These are phyloP conservation scores for Schwanniomyces occidentalis DNA, from an alignment of 805 yeast genomes.

Conservation along the genomic window DNA sequence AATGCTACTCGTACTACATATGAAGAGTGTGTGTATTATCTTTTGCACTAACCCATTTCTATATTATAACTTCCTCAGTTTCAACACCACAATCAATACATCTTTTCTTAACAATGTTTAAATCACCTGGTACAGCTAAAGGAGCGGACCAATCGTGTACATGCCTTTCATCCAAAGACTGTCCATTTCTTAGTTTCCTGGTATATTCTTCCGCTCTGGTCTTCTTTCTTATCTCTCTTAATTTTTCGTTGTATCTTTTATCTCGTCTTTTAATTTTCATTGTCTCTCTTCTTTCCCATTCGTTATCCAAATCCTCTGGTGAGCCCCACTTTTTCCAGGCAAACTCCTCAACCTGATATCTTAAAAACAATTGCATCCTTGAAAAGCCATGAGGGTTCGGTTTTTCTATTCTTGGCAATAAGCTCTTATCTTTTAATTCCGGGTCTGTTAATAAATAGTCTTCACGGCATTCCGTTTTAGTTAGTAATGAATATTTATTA, in stretches of 20 bases:
- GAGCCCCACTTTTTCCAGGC: constrained; percentile 96
- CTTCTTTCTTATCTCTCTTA: constrained; percentile 84
- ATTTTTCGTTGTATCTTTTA: constrained; percentile 71
- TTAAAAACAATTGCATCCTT: constrained; percentile 86
- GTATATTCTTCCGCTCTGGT: constrained; percentile 92
- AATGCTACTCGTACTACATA: no score
- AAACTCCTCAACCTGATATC: constrained; percentile 91
- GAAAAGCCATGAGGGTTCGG: constrained; percentile 94
- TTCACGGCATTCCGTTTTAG: constrained; percentile 93
- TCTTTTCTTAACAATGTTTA: constrained; percentile 50
- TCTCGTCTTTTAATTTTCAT: constrained; percentile 73
- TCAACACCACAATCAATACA: constrained; percentile 84
- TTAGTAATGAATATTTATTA: constrained; percentile 84
- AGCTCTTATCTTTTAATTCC: constrained; percentile 68
- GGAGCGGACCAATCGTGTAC: constrained; percentile 74
- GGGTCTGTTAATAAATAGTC: constrained; percentile 95
- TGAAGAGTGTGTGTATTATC: no score
- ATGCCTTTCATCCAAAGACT: constrained; percentile 59
- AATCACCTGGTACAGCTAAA: constrained; percentile 36
- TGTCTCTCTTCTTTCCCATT: constrained; percentile 83
- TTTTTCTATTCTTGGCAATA: constrained; percentile 78
- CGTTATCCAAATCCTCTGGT: constrained; percentile 83
- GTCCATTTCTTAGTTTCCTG: constrained; percentile 60
- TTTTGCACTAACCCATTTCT: no score
- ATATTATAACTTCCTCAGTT: constrained; percentile 68